A percentile compares a stretch with the other conserved stretches of the same genome.
Conservation (phyloP, 257 asterid genomes). For the Ballota nigra region DNA sequence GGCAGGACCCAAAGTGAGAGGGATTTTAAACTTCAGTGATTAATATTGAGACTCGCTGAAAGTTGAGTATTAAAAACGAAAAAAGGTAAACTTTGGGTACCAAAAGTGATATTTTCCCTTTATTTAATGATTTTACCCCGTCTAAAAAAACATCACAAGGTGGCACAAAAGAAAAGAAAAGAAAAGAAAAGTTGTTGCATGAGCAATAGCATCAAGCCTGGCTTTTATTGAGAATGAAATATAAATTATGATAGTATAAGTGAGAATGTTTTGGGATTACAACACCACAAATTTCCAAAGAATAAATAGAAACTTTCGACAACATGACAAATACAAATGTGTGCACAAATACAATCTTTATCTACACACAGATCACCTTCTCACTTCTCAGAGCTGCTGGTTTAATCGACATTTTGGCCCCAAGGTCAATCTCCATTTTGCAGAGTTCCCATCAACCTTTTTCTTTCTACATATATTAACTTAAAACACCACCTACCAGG, state of each 20-base stretch:
- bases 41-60: no score
- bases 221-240: conserved; percentile 48
- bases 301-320: conserved; percentile 51
- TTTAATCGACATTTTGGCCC: conserved; percentile 23
- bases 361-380: conserved; percentile 63
- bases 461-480: conserved; percentile 35
- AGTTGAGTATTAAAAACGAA: no score
- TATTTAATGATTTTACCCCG: no score
- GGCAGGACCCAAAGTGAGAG: no score
- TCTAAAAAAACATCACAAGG: not conserved
- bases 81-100: no score
- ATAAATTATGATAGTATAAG: conserved; percentile 33
- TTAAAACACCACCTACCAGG: conserved; percentile 32
- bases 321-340: conserved; percentile 46
- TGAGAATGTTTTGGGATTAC: conserved; percentile 39
- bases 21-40: no score
- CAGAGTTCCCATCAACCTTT: conserved; percentile 23
- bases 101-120: no score
- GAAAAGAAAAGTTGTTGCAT: conserved; percentile 27
- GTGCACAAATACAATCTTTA: conserved; percentile 41
- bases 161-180: not conserved
- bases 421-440: conserved; percentile 21
- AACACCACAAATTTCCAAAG: conserved; percentile 58
- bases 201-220: no score
- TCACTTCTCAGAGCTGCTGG: conserved; percentile 25